Conservation (phyloP, 2,329 filamentous ascomycete species). For the Penicillium sp. region DNA sequence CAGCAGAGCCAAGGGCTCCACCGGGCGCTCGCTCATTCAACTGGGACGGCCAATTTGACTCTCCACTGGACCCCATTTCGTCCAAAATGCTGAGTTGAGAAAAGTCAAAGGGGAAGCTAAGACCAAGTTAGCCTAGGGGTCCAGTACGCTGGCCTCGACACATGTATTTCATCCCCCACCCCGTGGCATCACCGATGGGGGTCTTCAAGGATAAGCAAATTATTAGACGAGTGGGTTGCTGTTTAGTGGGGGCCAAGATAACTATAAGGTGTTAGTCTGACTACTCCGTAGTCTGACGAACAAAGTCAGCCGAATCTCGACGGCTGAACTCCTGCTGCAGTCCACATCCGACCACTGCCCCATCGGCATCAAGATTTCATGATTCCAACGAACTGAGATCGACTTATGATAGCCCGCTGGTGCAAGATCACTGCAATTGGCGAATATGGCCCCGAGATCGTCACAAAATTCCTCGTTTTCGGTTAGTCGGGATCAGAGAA, state of each 20-base stretch:
- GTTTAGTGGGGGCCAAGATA: background rate
- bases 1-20: slow-evolving; percentile 8
- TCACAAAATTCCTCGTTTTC: slow-evolving; percentile 6
- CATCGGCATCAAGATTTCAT: background rate
- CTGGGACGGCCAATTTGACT: background rate
- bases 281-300: background rate
- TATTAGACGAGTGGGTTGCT: background rate
- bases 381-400: too few species aligned
- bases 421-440: background rate
- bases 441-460: background rate
- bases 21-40: slow-evolving; percentile 10
- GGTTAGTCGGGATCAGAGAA: slow-evolving; percentile 9
- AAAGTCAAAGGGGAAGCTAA: background rate
- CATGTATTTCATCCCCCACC: background rate
- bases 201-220: background rate
- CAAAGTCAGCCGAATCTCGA: background rate
- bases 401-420: background rate
- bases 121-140: background rate
- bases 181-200: background rate
- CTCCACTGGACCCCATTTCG: slow-evolving; percentile 7
- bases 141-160: background rate
- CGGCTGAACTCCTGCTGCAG: background rate
- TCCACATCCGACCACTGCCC: background rate
- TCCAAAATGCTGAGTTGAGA: background rate
- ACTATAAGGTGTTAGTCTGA: background rate